Base-by-base conservation (phyloP, 345 rosid genomes). In the Lepidium aucheri region DNA sequence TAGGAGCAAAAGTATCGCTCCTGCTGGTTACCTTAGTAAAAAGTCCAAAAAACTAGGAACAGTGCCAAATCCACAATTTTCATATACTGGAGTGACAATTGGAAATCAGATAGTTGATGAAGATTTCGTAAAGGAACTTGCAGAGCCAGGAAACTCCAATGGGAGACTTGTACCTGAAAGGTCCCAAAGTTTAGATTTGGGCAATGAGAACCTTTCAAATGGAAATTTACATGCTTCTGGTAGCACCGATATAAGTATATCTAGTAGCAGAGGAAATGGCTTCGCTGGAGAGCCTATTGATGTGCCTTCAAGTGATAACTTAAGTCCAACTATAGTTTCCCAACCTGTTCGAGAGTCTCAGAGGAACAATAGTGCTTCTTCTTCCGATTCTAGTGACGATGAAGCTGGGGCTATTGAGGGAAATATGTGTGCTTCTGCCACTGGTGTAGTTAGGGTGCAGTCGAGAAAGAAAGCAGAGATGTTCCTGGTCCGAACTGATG, bases 391-490 rank as follows among this genome's bases (percentile, higher is more conserved):
- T 40, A 76, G 81, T 35, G 89, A 82, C 67, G 92, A 84, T 61
- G 89, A 81, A 49, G 51, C 74, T 68, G 84, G 63, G 17, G 63
- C 80, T 46, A 63, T 93, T 70, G 90, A 83, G 74, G 98, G 94
- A 34, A 74, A 93, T 70, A 88, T 93, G 98, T 93, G 98, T 72
- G 86, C 97, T 74, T 93, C 97, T 60, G 81, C 98, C 33, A 93
- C 97, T 71, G 97, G 98, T 60, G 98, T 93, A 49, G 98, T 93
- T 63, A 81, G 98, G 77, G 85, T 90, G 78, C 98, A 93, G 76
- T 93, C 97, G 53, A 85, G 97, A 72, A 88, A 69, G 77, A 93
- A 93, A 82, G 98, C 98, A 49, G 97, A 93, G 82, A 93, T 93
- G 98, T 93, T 90, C 70, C 71, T 90, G 40, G 98, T 93, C 41